These are phyloP conservation scores for Chenopodium suecicum DNA, from an alignment of 148 eudicot genomes.

Conservation along the genomic window DNA sequence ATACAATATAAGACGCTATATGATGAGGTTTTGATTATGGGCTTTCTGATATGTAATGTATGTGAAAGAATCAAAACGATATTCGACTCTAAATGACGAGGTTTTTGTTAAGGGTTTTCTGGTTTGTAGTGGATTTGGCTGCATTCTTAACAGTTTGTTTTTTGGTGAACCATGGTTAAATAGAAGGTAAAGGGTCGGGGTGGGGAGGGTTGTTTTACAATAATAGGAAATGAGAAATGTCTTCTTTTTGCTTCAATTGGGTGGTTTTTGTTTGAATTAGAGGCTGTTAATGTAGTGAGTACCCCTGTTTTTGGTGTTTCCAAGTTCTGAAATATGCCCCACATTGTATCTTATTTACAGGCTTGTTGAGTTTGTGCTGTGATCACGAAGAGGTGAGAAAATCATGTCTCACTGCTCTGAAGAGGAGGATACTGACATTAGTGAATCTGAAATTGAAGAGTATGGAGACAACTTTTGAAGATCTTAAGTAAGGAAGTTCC, in stretches of 20 bases:
- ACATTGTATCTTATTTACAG: not conserved
- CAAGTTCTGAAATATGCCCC: not conserved
- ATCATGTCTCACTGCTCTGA: constrained; percentile 56
- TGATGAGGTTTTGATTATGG: too few species aligned
- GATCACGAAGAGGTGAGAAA: constrained; percentile 2
- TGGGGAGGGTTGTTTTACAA: not conserved
- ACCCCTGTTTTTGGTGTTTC: not conserved
- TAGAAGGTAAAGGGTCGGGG: not conserved
- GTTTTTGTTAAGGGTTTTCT: not conserved
- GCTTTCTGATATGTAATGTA: not conserved
- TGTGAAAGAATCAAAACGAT: not conserved
- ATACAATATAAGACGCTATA: too few species aligned
- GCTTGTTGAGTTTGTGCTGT: not conserved
- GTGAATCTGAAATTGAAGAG: constrained; percentile 79
- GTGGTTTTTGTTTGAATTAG: not conserved
- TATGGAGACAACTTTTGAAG: constrained; percentile 58
- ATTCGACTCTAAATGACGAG: too few species aligned
- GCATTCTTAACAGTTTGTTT: not conserved
- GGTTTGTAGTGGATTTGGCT: not conserved
- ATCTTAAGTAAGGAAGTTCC: constrained; percentile 56
- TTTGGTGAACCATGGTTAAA: not conserved
- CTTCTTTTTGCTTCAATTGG: not conserved
- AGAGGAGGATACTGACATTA: constrained; percentile 73
- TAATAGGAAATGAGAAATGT: too few species aligned
- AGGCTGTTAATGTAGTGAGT: not conserved